These are phyloP conservation scores for Paramecium primaurelia DNA, from an alignment of 73 alveolate genomes.

Conservation along the genomic window DNA sequence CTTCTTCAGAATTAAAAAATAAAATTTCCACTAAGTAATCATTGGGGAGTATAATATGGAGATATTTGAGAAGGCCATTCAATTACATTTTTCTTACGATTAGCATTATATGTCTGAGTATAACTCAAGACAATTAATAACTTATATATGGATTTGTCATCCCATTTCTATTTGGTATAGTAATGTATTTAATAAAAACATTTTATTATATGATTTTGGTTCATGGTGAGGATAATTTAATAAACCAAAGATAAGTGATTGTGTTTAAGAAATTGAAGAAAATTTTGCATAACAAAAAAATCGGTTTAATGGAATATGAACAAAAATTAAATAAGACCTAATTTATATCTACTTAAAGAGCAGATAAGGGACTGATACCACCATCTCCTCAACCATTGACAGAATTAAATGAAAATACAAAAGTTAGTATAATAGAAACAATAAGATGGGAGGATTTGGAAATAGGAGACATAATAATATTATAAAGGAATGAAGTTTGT, in stretches of 20 bases:
- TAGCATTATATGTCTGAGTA: not conserved
- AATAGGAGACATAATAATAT: conserved; percentile 48
- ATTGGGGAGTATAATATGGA: not conserved
- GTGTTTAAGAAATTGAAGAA: not conserved
- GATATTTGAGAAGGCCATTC: not conserved
- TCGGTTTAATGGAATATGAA: not conserved
- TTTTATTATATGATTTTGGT: not conserved
- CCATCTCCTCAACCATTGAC: not conserved
- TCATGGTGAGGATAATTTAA: not conserved
- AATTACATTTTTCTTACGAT: not conserved
- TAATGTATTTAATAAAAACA: not conserved
- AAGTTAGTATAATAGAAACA: conserved; percentile 14
- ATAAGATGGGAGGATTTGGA: conserved; percentile 44
- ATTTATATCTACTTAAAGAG: not conserved
- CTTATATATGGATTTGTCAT: not conserved
- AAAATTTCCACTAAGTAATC: not conserved
- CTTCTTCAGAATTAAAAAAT: not conserved
- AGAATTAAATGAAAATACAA: not conserved
- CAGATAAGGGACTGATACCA: not conserved
- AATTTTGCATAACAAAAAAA: not conserved
- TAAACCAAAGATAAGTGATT: not conserved
- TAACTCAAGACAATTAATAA: not conserved
- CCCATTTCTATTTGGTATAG: not conserved
- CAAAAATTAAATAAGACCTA: not conserved
- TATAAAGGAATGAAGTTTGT: conserved; percentile 31